phyloP scores from a whole-genome alignment of 78 protist genomes.

The Diacronema lutheri region DNA sequence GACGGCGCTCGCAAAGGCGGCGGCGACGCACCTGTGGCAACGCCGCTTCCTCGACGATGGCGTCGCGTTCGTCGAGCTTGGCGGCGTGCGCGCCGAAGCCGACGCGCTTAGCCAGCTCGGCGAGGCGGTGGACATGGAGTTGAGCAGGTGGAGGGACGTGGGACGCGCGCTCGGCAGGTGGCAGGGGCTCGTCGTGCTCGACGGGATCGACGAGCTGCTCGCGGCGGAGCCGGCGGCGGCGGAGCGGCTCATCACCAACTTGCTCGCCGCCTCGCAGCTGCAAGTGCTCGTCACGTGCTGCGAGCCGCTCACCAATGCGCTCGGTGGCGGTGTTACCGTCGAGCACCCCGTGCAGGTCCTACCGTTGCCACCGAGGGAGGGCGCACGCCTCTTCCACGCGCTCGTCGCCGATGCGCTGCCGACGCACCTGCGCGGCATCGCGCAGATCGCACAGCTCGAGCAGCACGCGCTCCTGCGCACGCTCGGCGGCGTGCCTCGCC shows the following conservation, averaged over 20 bases:
- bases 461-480: not conserved
- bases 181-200: not conserved
- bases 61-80: not conserved
- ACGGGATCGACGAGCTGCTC: not conserved
- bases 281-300: not conserved
- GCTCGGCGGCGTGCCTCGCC: not conserved
- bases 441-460: not conserved
- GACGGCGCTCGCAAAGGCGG: not conserved
- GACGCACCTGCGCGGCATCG: not conserved
- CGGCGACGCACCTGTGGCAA: not conserved
- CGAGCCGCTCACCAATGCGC: not conserved
- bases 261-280: not conserved
- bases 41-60: slow-evolving; percentile 4
- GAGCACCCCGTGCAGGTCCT: not conserved
- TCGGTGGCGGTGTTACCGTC: too few relatives aligned
- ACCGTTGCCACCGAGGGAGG: not conserved
- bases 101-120: not conserved
- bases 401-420: not conserved
- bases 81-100: not conserved
- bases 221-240: too few relatives aligned
- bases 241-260: not conserved
- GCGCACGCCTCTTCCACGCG: slow-evolving; percentile 2
- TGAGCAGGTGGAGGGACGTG: not conserved
- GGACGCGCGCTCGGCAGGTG: not conserved
- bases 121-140: slow-evolving; percentile 18